A percentile compares a stretch with the other conserved stretches of the same genome.
These are phyloP conservation scores for Xylaria sp. DNA, from an alignment of 2,329 filamentous ascomycete genomes.

Conservation along the genomic window DNA sequence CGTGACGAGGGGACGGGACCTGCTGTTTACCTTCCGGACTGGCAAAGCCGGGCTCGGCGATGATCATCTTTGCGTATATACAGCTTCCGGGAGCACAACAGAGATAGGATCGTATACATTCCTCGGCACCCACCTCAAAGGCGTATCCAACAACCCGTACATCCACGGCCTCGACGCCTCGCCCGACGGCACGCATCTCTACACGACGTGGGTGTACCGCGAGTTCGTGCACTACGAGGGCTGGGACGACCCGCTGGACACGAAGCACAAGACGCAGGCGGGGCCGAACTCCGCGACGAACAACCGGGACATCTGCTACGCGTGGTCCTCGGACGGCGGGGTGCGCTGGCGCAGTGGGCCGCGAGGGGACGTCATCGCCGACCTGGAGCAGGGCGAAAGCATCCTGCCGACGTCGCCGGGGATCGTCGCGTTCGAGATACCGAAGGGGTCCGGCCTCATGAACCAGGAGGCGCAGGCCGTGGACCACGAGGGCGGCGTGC, in stretches of 20 bases:
- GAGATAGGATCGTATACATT: constrained; percentile 52
- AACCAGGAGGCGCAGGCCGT: constrained; percentile 63
- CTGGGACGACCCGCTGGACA: constrained; percentile 55
- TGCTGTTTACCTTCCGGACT: constrained; percentile 62
- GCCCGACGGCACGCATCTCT: constrained; percentile 49
- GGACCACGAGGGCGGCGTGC: constrained; percentile 58
- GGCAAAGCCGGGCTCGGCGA: constrained; percentile 62
- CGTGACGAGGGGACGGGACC: constrained; percentile 50
- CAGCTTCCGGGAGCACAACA: constrained; percentile 35
- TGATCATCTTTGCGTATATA: constrained; percentile 60
- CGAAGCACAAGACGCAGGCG: constrained; percentile 56
- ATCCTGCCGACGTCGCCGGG: constrained; percentile 56
- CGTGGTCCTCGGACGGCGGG: constrained; percentile 59
- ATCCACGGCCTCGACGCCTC: constrained; percentile 59
- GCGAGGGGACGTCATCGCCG: constrained; percentile 48
- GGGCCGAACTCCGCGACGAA: constrained; percentile 59
- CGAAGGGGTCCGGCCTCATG: constrained; percentile 58
- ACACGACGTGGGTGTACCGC: constrained; percentile 63
- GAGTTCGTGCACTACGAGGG: constrained; percentile 58
- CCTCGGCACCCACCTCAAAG: constrained; percentile 62
- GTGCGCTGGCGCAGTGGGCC: constrained; percentile 57
- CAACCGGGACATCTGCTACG: constrained; percentile 63
- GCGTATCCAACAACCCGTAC: constrained; percentile 62
- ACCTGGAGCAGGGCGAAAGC: constrained; percentile 51
- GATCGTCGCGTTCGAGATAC: constrained; percentile 58